Evolutionary conservation across 2,329 filamentous ascomycete genomes (phyloP).

Genomic region (Aureobasidium namibiae): DNA sequence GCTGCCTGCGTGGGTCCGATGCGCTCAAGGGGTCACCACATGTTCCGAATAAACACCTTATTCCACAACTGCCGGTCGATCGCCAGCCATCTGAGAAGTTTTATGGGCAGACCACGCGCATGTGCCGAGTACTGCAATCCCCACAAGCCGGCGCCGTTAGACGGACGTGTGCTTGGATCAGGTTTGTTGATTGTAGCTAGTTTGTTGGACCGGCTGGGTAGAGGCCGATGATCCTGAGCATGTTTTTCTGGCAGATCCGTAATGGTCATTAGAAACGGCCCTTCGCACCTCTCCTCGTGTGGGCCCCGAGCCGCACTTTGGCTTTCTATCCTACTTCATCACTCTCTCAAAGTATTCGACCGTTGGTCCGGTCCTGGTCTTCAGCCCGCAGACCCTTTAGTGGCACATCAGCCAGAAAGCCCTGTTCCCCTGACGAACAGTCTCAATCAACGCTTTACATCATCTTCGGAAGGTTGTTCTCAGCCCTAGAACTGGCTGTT

Average conservation of each 20-base stretch:
- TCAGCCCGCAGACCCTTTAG: not conserved
- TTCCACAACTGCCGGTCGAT: constrained; percentile 5
- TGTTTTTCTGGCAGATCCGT: not conserved
- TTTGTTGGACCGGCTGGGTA: not conserved
- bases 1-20: not conserved
- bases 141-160: not conserved
- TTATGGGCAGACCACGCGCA: not conserved
- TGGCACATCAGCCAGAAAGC: not conserved
- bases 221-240: not conserved
- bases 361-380: not conserved
- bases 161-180: not conserved
- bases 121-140: constrained; percentile 2
- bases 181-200: not conserved
- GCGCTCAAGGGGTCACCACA: not conserved
- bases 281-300: not conserved
- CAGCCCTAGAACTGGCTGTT: not conserved
- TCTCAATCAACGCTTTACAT: not conserved
- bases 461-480: not conserved
- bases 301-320: constrained; percentile 2
- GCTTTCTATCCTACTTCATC: not conserved
- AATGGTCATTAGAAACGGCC: not conserved
- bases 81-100: not conserved
- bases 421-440: not conserved
- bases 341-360: not conserved
- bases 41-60: constrained; percentile 10